These are phyloP conservation scores for Spizellomyces punctatus DNA, from an alignment of 192 early-diverging fungal genomes.

Conservation along the genomic window DNA sequence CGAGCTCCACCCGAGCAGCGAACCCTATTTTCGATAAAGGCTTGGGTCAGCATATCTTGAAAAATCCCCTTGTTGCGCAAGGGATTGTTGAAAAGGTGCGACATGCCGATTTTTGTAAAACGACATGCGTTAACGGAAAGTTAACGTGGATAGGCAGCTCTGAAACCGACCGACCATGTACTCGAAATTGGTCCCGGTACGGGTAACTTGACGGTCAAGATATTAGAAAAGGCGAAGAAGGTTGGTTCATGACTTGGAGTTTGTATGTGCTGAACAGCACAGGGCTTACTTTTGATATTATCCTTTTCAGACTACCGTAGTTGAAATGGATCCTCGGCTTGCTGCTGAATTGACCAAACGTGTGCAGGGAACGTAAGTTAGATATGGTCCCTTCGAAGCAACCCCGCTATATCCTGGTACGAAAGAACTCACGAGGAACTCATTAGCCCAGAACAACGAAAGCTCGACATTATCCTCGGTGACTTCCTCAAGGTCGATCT, in stretches of 20 bases:
- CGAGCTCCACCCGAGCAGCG: slow-evolving; percentile 18
- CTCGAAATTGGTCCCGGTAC: slow-evolving; percentile 98
- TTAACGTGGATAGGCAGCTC: slow-evolving; percentile 33
- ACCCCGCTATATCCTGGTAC: not conserved
- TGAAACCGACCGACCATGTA: slow-evolving; percentile 53
- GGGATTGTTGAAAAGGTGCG: slow-evolving; percentile 96
- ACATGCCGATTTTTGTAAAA: slow-evolving; percentile 25
- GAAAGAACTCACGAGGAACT: not conserved
- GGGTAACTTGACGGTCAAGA: slow-evolving; percentile 95
- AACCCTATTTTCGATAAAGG: slow-evolving; percentile 96
- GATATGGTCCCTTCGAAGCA: not conserved
- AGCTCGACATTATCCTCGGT: slow-evolving; percentile 93
- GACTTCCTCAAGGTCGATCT: slow-evolving; percentile 97
- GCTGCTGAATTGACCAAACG: slow-evolving; percentile 96
- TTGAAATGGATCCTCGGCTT: slow-evolving; percentile 95
- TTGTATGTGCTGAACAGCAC: too few species aligned
- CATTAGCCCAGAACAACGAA: slow-evolving; percentile 70
- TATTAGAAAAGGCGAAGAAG: slow-evolving; percentile 90
- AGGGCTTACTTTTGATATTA: not conserved
- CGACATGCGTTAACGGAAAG: not conserved
- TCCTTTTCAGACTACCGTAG: slow-evolving; percentile 61
- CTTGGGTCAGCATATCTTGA: slow-evolving; percentile 97
- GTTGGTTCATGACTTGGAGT: slow-evolving; percentile 38
- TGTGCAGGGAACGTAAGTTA: slow-evolving; percentile 86
- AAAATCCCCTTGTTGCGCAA: slow-evolving; percentile 95